A percentile compares a stretch with the other conserved stretches of the same genome.
These are phyloP conservation scores for Neofusicoccum kwambonambiense DNA, from an alignment of 2,329 filamentous ascomycete genomes.

Conservation along the genomic window DNA sequence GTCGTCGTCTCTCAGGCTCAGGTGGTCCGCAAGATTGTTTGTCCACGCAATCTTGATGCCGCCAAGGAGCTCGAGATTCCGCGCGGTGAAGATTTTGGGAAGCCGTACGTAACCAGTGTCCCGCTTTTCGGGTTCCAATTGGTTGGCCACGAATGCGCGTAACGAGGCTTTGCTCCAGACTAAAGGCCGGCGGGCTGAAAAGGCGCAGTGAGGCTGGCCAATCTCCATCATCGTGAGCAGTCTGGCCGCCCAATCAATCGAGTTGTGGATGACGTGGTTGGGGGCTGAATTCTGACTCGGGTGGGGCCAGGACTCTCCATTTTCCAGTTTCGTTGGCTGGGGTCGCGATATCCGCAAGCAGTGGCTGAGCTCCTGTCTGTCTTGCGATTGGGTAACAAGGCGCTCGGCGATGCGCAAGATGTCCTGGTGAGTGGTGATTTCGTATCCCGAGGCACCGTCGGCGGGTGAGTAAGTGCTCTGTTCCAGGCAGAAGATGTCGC, in stretches of 20 bases:
- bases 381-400: neutral
- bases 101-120: neutral
- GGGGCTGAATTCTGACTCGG: neutral
- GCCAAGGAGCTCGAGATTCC: slow-evolving; percentile 31
- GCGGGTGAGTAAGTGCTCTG: neutral
- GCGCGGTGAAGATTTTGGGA: slow-evolving; percentile 22
- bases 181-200: neutral
- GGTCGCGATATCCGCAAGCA: neutral
- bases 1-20: slow-evolving; percentile 41
- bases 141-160: neutral
- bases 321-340: neutral
- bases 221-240: neutral
- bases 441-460: neutral
- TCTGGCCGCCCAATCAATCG: neutral
- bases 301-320: too few species aligned
- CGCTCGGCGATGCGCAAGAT: neutral
- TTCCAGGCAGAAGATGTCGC: neutral
- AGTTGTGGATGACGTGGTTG: neutral
- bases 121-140: neutral
- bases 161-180: neutral
- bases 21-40: slow-evolving; percentile 43
- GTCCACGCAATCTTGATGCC: slow-evolving; percentile 41
- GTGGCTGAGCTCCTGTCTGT: neutral
- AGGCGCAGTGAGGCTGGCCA: neutral
- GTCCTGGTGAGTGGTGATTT: neutral